Conservation (phyloP, 441 rosid species). For the Pelargonium cotyledonis region DNA sequence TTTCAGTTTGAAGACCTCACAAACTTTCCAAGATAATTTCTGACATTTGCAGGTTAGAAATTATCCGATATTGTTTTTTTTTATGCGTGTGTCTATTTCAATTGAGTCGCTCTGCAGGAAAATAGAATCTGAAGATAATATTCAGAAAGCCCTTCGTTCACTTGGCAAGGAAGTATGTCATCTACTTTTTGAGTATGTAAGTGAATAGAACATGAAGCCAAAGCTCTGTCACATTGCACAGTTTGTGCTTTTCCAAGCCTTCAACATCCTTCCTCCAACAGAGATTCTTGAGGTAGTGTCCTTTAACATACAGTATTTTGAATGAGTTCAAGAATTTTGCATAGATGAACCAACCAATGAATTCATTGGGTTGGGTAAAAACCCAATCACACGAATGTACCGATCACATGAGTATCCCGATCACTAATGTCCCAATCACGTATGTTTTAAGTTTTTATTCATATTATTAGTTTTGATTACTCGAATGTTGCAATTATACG, state of each 20-base stretch:
- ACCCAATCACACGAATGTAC: too few relatives aligned
- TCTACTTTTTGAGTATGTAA: slow-evolving; percentile 66
- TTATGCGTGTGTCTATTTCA: slow-evolving; percentile 2
- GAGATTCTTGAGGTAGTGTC: slow-evolving; percentile 68
- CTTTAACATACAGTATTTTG: not conserved
- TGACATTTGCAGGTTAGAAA: slow-evolving; percentile 56
- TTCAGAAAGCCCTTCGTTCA: slow-evolving; percentile 54
- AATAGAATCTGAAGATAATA: slow-evolving; percentile 41
- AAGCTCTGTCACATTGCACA: slow-evolving; percentile 88
- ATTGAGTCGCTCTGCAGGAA: slow-evolving; percentile 40
- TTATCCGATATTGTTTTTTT: slow-evolving; percentile 6
- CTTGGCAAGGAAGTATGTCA: slow-evolving; percentile 64
- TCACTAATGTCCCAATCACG: too few relatives aligned
- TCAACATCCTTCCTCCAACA: slow-evolving; percentile 64
- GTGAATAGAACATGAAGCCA: slow-evolving; percentile 96
- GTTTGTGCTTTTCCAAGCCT: slow-evolving; percentile 58
- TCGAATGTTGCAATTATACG: too few relatives aligned
- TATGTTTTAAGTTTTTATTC: too few relatives aligned
- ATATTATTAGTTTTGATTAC: too few relatives aligned
- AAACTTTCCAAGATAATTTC: slow-evolving; percentile 66
- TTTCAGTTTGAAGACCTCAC: slow-evolving; percentile 77
- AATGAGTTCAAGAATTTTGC: too few relatives aligned
- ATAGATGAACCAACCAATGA: too few relatives aligned
- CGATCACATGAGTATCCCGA: too few relatives aligned
- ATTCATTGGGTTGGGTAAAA: too few relatives aligned